Evolutionary conservation across 1,284 basidiomycete genomes (phyloP), one percentile per base, ranked within the genome.

Genomic region (Ceratobasidium theobromae): DNA sequence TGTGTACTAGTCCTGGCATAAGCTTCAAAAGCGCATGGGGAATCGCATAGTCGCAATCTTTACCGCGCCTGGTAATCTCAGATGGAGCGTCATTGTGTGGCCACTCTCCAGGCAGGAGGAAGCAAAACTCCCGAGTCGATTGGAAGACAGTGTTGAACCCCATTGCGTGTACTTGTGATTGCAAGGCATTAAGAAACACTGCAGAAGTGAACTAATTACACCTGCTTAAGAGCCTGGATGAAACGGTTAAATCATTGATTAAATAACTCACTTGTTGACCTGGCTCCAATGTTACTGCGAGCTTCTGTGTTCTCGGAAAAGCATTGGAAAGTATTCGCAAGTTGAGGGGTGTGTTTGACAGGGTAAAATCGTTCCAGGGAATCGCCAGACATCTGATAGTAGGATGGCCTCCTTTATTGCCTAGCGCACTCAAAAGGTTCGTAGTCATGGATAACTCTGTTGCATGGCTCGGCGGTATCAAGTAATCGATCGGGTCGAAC

Each of bases 51-150:
- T 64, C 49, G n/a, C 16, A 16, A 12, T 64, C 60, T 21, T 25
- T 48, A 5, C 45, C 45, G 11, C 14, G n/a, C 21, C 14, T 48
- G 6, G 3, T 48, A 27, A 48, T 48, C 5, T 28, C 35, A 30
- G 35, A 25, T 3, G 25, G 35, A n/a, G 21, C n/a, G 12, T 27
- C 25, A 3, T 64, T 49, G 11, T 64, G 60, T 23, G 48, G 60
- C 60, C 60, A 64, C 18, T 33, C 49, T n/a, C 60, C 49, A 23
- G 60, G 60, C n/a, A 45, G 14, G 16, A 64, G 49, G 25, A 64
- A 64, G 21, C 38, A 64, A 27, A 64, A 64, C 38, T 64, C 60
- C 23, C 48, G 48, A 21, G 48, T 49, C 3, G 60, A 64, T 27
- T 64, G 33, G 28, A 64, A 64, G 23, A 52, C 48, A 2, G 4